Conservation (phyloP, 202 grass and related monocot species). For the Elaeis oleifera region DNA sequence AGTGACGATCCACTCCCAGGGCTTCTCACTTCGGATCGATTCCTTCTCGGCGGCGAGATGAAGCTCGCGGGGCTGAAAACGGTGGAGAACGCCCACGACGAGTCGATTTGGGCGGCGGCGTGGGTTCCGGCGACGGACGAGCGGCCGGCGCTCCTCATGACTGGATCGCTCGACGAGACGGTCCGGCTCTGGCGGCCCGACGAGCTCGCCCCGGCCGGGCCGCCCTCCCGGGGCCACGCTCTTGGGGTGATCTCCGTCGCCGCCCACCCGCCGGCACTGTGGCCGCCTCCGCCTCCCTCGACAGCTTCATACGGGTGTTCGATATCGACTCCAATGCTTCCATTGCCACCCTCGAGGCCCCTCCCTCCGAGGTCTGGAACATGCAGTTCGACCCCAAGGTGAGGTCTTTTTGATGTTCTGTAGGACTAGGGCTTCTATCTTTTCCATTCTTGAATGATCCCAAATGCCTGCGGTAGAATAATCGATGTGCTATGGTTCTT, state of each 20-base stretch:
- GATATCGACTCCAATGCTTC: constrained; percentile 60
- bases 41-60: constrained; percentile 27
- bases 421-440: background rate
- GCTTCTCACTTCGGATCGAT: too few relatives aligned
- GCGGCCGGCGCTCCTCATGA: constrained; percentile 64
- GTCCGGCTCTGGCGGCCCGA: constrained; percentile 63
- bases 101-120: constrained; percentile 81
- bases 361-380: constrained; percentile 88
- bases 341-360: constrained; percentile 63
- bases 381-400: constrained; percentile 91
- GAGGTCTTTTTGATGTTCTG: background rate
- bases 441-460: too few relatives aligned
- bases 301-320: constrained; percentile 75
- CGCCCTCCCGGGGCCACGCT: constrained; percentile 43
- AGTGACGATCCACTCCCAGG: too few relatives aligned
- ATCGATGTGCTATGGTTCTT: too few relatives aligned
- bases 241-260: constrained; percentile 70
- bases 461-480: too few relatives aligned
- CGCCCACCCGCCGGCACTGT: constrained; percentile 52
- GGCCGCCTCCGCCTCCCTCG: constrained; percentile 68
- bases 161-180: constrained; percentile 85
- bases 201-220: constrained; percentile 43
- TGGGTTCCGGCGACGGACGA: constrained; percentile 55
- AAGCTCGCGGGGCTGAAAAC: constrained; percentile 91
- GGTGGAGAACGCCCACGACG: constrained; percentile 64